Evolutionary conservation across 1,284 basidiomycete genomes (phyloP).

Genomic region (Sanguinoderma infundibulare): DNA sequence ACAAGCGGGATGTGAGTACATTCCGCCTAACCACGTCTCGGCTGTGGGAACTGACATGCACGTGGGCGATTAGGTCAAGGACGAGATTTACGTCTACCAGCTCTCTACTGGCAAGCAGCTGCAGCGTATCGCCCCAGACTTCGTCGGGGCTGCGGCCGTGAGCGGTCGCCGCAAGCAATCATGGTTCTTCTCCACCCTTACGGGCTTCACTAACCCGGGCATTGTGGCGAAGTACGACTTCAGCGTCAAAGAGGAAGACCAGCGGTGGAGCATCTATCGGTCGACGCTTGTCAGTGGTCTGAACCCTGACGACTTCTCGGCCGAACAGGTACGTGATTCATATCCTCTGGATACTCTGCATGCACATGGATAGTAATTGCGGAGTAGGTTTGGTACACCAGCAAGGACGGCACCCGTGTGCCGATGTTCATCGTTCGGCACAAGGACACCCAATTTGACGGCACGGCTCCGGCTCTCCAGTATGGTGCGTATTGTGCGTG

Average conservation of each 20-base stretch:
- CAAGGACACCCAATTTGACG: conserved; percentile 73
- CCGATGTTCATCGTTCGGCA: conserved; percentile 90
- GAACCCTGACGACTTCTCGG: conserved; percentile 71
- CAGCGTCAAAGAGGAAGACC: conserved; percentile 44
- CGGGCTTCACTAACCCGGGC: conserved; percentile 78
- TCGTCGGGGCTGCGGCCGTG: conserved; percentile 72
- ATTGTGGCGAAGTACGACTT: conserved; percentile 71
- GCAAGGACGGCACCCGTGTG: conserved; percentile 82
- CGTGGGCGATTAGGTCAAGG: conserved; percentile 61
- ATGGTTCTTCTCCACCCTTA: conserved; percentile 74
- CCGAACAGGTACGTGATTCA: conserved; percentile 57
- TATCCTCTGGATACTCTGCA: too few species aligned
- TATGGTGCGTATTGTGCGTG: conserved; percentile 57
- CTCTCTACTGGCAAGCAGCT: conserved; percentile 60
- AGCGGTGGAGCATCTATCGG: conserved; percentile 64
- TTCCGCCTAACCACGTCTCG: neutral
- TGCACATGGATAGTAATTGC: neutral
- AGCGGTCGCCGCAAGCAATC: conserved; percentile 57
- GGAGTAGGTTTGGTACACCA: conserved; percentile 70
- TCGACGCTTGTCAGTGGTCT: conserved; percentile 70
- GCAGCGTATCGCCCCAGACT: conserved; percentile 63
- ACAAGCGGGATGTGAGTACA: conserved; percentile 72
- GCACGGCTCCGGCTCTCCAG: conserved; percentile 79
- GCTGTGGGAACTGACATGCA: neutral
- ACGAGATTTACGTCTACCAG: conserved; percentile 80